Base-by-base conservation (phyloP, 2,329 filamentous ascomycete genomes). In the Paecilomyces niveus region DNA sequence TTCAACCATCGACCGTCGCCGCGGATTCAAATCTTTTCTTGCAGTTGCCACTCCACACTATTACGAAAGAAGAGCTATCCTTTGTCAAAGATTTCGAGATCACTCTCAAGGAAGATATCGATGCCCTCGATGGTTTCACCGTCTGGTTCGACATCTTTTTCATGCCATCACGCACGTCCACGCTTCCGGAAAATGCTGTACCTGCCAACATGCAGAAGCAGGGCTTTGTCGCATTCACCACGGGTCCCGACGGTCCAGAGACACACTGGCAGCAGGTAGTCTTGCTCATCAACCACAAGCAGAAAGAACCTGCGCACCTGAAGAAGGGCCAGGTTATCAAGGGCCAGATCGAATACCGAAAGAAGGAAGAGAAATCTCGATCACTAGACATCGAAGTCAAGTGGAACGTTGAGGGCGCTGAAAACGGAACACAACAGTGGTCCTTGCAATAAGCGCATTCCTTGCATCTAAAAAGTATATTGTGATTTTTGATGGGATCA, bases 61-160 rank as follows among this genome's bases (percentile, higher is more conserved):
- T 89, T 53, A 87, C 81, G 22, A 79, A 85, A 1, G 80, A 86
- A 39, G 90, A 97, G 65, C 80, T 97, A 18, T 82, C 84, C 15
- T 97, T 97, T 76, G 84, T 83, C 53, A 83, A 85, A 8, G 76
- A 82, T 3, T 95, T 91, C 78, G 71, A 81, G 57, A 82, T 86
- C 9, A 82, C 78, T 15, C 69, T 94, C 5, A 81, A 79, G 1
- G 76, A 81, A 52, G 83, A 88, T 61, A 78, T 88, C 57, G 85
- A 89, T 60, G 78, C 80, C 1, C 77, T 97, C n/a, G 91, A 97
- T 69, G 93, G 90, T 3, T 96, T 92, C 73, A 81, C 91, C 13
- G 83, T 96, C 65, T 97, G 92, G 90, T 97, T 97, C 71, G 93
- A 97, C 72, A 93, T 89, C 24, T 94, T 94, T 79, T 97, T 97